Evolutionary conservation across 305 asterid species (phyloP), one percentile per base, ranked within the genome.

Genomic region (Euphrasia arctica): DNA sequence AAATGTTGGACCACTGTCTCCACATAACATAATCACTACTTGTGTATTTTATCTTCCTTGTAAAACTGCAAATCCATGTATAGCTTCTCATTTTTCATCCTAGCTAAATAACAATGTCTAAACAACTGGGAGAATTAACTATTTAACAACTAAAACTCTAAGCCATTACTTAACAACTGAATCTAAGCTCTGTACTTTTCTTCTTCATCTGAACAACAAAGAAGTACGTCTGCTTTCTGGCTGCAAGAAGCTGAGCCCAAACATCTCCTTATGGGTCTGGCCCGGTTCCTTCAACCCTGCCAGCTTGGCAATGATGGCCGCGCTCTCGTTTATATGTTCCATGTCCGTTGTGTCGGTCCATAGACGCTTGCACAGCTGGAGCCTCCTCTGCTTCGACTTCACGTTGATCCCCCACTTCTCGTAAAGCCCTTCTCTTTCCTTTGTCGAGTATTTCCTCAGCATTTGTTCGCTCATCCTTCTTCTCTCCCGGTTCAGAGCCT

Each of bases 311-410:
- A 94, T 84, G 9, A 94, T 70, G 25, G 77, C 65, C 12, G 98
- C 95, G 28, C 99, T 94, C 64, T 82, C 95, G 47, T 72, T 72
- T 32, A 88, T 63, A 60, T 80, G 96, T 9, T 83, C 95, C 86
- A 76, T 83, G 81, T 85, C 74, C 11, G 72, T 67, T 7, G 84
- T 39, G 56, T 88, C 82, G 27, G 78, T 82, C 97, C 97, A 90
- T 39, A 94, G 74, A 57, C 9, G 50, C 9, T 71, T 77, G 67
- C 90, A 74, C 36, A 94, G 66, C 65, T 93, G 97, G 42, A 75
- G 67, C 74, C 96, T 79, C 63, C 99, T 83, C 70, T 79, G 82
- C 80, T 90, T 93, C 10, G 97, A 70, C 68, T 85, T 87, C 9
- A 93, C 62, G 50, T 74, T 84, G 8, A 93, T 81, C 45, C 88